Base-by-base conservation (phyloP, 2,329 filamentous ascomycete species). In the Pseudonectria foliicola region DNA sequence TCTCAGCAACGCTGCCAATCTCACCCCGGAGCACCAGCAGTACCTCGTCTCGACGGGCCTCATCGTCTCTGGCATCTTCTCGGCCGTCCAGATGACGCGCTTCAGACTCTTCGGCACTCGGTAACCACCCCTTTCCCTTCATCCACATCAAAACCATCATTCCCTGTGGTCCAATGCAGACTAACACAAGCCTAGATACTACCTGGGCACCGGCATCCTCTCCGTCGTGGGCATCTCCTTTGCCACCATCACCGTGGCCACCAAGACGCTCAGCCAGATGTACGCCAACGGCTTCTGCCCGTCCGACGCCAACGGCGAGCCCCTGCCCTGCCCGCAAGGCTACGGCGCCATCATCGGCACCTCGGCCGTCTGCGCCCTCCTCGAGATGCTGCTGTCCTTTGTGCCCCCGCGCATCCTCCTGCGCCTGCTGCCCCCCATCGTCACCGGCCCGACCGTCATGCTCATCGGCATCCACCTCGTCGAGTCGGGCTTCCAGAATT, bases 11-110 rank as follows among this genome's bases (percentile, higher is more conserved):
- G 75, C 79, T 16, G 82, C 79, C 38, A 82, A 87, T 48, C 66
- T 92, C 6, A 57, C 63, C 3, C 50, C 66, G 0, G 69, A 68
- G 1, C 62, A 79, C 31, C 75, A 82, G 43, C 81, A 87, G 49
- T 92, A 93, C 52, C 75, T 89, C 3, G 83, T 89, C 6, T 88
- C 83, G 5, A 82, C 82, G 0, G 78, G 83, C 0, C 65, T 89
- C 38, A 88, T 93, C 44, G 83, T 89, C 4, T 85, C 82, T 3
- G 85, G 85, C 18, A 69, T 86, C 27, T 69, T 90, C 15, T 86
- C 82, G 1, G 67, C 75, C 6, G 67, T 92, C 13, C 85, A 93
- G 53, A 89, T 92, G 45, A 85, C 82, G 0, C 70, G 82, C 6
- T 82, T 92, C 41, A 82, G 80, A 48, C 77, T 92, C 48, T 74